Evolutionary conservation across 179 eudicot genomes (phyloP), one percentile per base, ranked within the genome.

Genomic region (Gypsophila paniculata): DNA sequence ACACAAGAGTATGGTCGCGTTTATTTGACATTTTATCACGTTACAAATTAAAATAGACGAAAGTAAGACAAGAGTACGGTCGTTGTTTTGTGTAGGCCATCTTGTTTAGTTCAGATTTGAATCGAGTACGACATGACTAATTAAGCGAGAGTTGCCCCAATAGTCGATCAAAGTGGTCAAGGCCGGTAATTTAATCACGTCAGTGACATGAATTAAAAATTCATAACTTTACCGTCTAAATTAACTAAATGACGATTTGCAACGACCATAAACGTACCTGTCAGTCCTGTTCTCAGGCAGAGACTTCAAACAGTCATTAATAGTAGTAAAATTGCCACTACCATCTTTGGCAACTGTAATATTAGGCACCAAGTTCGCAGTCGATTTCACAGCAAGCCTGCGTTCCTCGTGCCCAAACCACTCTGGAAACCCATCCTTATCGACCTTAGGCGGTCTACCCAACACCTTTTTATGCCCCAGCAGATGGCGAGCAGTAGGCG

Each of bases 261-360:
- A 0, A 36, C 23, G 34, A 42, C 14, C 19, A 21, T 7, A 62
- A 62, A 53, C 23, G 65, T 77, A 87, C 96, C 98, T 76, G 63
- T 93, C 85, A 39, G 51, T 25, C 52, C 78, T 80, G 13, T 74
- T 71, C 15, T 74, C 62, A 9, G 97, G 96, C 75, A 93, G 44
- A 6, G 85, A 82, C 13, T 73, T 76, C 65, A 93, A 69, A 23
- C 97, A 96, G 2, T 78, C 91, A 71, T 65, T 75, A 10, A 93
- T 79, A 11, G 88, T 82, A 7, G 75, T 79, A 55, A 84, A 93
- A 75, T 93, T 81, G 25, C 97, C 98, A 65, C 87, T 91, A 0
- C 97, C 97, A 78, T 93, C 97, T 78, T 85, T 85, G 0, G 96
- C 91, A 18, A 93, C 90, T 0, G 78, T 84, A 15, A 80, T 72